These are phyloP conservation scores for Phoma sp. DNA, from an alignment of 2,329 filamentous ascomycete genomes.

Conservation along the genomic window DNA sequence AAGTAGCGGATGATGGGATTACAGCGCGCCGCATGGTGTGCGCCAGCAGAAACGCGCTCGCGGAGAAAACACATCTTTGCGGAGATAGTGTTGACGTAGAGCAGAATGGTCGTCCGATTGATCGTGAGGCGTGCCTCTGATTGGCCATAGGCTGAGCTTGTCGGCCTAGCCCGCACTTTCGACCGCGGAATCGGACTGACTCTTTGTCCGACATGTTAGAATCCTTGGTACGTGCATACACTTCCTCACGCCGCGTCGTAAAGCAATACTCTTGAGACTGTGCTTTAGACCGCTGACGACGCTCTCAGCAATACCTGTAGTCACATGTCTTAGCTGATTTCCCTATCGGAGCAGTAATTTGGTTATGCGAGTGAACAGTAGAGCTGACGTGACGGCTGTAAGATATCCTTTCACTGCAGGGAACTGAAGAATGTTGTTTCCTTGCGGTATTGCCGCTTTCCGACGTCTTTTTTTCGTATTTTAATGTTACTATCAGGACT, in stretches of 20 bases:
- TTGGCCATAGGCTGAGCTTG: conserved; percentile 9
- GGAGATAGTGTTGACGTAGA: conserved; percentile 28
- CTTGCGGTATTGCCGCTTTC: conserved; percentile 29
- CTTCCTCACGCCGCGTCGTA: no score
- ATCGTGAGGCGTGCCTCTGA: conserved; percentile 4
- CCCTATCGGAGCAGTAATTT: background rate
- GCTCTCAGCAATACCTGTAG: background rate
- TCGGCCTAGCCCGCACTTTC: background rate
- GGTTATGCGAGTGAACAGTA: no score
- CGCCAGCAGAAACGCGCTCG: conserved; percentile 4
- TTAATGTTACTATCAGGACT: conserved; percentile 29
- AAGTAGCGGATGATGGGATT: conserved; percentile 8
- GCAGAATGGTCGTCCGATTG: conserved; percentile 6
- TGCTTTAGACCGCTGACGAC: background rate
- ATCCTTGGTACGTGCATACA: no score
- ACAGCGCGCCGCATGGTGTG: background rate
- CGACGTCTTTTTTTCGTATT: conserved; percentile 33
- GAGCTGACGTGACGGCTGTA: no score
- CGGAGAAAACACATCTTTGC: conserved; percentile 12
- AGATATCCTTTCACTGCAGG: conserved; percentile 1
- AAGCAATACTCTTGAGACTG: background rate
- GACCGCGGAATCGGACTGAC: conserved; percentile 17
- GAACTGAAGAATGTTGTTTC: conserved; percentile 8
- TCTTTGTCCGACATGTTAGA: conserved; percentile 20
- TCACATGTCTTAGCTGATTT: background rate